Evolutionary conservation across 371 early-diverging fungal species (phyloP), one percentile per base, ranked within the genome.

Genomic region (Mortierella polycephala): DNA sequence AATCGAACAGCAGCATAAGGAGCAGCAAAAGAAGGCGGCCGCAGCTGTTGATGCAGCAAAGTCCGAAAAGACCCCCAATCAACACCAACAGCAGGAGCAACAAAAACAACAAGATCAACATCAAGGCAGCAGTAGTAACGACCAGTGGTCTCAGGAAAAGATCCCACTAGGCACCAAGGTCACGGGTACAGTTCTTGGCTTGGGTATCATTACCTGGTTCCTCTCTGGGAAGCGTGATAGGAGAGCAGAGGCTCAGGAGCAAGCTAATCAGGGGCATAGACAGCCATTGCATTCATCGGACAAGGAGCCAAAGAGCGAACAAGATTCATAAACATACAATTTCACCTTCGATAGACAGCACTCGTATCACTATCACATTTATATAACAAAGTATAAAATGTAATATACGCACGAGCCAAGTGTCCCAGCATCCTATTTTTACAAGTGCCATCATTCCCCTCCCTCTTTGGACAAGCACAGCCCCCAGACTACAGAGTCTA

Each of bases 191-290:
- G 56, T 53, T 1, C 1, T 67, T 12, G 76, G 76, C 6, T n/a
- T 75, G 6, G 76, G 71, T 11, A 51, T 67, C 11, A 67, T 67
- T 16, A 60, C 76, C 8, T 75, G 76, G 76, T 75, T 75, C 64
- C 20, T 75, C 41, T 59, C 71, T 8, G 76, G 76, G 41, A 75
- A 75, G 53, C 76, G 76, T 18, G 71, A 75, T n/a, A 70, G 76
- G 1, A 21, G 62, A 53, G 56, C 51, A 8, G 60, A 41, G 20
- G 55, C 58, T 1, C 73, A 66, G 45, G 62, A 59, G 7, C 49
- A 44, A 21, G 52, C 57, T 12, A 42, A 39, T 14, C 57, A 64
- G 54, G 45, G 53, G 12, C 54, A 14, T n/a, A 7, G 39, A 9
- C 39, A 23, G n/a, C 18, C 9, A n/a, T n/a, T 57, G 20, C 16